Conservation (phyloP, 1,139 yeast species). For the Lodderomyces margitis region DNA sequence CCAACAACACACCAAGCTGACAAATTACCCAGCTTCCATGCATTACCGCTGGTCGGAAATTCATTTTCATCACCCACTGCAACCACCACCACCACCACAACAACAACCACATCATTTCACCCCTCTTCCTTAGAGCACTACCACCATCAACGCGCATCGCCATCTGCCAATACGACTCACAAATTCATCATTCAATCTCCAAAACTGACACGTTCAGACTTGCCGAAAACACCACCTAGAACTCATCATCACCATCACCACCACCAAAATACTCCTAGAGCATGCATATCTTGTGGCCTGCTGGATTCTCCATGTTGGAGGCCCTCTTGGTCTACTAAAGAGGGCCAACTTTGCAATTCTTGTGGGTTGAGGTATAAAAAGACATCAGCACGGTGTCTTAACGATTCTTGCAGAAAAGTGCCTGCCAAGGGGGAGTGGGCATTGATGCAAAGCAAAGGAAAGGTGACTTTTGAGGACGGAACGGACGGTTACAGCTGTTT, state of each 20-base stretch:
- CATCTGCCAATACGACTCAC: neutral
- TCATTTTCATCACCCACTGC: conserved; percentile 1
- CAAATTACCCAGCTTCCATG: conserved; percentile 4
- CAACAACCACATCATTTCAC: conserved; percentile 4
- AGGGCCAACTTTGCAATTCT: conserved; percentile 93
- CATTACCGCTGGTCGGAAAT: conserved; percentile 5
- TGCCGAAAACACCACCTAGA: neutral
- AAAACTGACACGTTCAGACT: neutral
- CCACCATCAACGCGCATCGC: conserved; percentile 14
- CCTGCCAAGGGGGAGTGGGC: conserved; percentile 98
- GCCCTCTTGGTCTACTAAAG: conserved; percentile 88
- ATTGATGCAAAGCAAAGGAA: conserved; percentile 74
- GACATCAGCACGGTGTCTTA: conserved; percentile 87
- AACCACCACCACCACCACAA: conserved; percentile 6
- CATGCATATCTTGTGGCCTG: conserved; percentile 88
- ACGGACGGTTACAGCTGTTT: conserved; percentile 57
- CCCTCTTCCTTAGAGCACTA: conserved; percentile 31
- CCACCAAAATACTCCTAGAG: conserved; percentile 39
- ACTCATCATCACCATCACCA: conserved; percentile 5
- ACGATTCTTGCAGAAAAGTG: conserved; percentile 71
- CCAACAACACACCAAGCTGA: conserved; percentile 10
- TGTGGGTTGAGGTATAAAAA: conserved; percentile 95
- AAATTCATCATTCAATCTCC: neutral
- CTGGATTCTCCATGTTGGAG: conserved; percentile 98
- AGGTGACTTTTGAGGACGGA: conserved; percentile 41